These are phyloP conservation scores for Saccharomyces cerevisiae DNA, from an alignment of 805 yeast species.

Conservation along the genomic window DNA sequence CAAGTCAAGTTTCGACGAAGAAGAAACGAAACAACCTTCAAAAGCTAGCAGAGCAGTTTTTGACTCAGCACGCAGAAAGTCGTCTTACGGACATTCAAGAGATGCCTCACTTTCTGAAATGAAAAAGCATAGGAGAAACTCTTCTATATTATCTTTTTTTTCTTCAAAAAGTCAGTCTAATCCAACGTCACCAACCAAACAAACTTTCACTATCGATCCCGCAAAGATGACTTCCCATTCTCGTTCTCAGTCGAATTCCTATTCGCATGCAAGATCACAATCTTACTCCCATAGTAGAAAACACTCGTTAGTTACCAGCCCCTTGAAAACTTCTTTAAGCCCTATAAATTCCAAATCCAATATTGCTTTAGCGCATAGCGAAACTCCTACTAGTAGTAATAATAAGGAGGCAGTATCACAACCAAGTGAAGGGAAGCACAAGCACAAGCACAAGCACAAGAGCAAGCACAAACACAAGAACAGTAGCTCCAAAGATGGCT, in stretches of 20 bases:
- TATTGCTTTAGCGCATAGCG: neutral
- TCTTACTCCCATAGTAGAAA: constrained; percentile 3
- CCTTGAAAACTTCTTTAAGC: constrained; percentile 22
- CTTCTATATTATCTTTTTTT: constrained; percentile 50
- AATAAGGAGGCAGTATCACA: constrained; percentile 15
- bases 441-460: neutral
- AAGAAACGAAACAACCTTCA: neutral
- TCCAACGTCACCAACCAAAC: constrained; percentile 2
- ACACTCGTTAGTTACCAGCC: constrained; percentile 6
- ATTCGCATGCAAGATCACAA: neutral
- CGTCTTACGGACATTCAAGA: constrained; percentile 1
- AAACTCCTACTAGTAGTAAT: constrained; percentile 17
- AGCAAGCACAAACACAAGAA: neutral
- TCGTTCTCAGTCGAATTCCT: neutral
- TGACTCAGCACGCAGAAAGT: neutral
- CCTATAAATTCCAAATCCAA: neutral
- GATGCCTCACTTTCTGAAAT: constrained; percentile 13
- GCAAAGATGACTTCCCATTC: neutral
- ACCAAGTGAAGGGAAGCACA: neutral
- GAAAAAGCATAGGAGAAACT: constrained; percentile 47
- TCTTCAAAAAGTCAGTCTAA: constrained; percentile 21
- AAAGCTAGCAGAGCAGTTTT: constrained; percentile 1
- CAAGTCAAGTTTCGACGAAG: neutral
- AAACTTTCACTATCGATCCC: constrained; percentile 1
- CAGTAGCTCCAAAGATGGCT: constrained; percentile 15